These are phyloP conservation scores for Barbarea vulgaris DNA, from an alignment of 345 rosid genomes.

Conservation along the genomic window DNA sequence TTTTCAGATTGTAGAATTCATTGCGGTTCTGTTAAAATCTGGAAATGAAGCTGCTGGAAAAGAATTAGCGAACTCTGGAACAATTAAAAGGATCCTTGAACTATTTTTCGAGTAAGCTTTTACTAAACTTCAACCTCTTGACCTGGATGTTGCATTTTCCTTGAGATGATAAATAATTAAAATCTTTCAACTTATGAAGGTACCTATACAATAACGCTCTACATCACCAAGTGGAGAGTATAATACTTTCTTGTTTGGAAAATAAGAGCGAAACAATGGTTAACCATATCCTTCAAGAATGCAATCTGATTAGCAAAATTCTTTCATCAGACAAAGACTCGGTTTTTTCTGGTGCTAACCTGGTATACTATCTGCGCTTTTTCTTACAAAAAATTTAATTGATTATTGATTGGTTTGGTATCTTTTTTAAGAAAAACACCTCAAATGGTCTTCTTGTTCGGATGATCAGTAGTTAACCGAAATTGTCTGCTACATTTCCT, in stretches of 20 bases:
- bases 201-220: slow-evolving; percentile 93
- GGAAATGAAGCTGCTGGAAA: slow-evolving; percentile 80
- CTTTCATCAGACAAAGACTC: slow-evolving; percentile 75
- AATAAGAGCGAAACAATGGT: slow-evolving; percentile 63
- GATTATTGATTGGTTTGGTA: neutral
- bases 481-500: slow-evolving; percentile 8
- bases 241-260: slow-evolving; percentile 81
- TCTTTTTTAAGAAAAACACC: neutral
- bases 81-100: slow-evolving; percentile 68
- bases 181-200: slow-evolving; percentile 52
- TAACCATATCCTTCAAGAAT: slow-evolving; percentile 78
- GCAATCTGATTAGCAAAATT: slow-evolving; percentile 75
- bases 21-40: slow-evolving; percentile 80
- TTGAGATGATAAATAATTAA: neutral
- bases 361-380: slow-evolving; percentile 42
- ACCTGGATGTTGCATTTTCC: neutral
- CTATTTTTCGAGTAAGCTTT: slow-evolving; percentile 82
- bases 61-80: slow-evolving; percentile 85
- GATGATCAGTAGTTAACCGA: slow-evolving; percentile 3
- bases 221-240: slow-evolving; percentile 97
- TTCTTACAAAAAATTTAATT: neutral
- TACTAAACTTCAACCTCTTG: slow-evolving; percentile 12
- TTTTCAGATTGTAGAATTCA: slow-evolving; percentile 90
- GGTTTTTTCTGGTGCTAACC: slow-evolving; percentile 56
- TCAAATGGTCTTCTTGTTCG: slow-evolving; percentile 6